A percentile compares a stretch with the other conserved stretches of the same genome.
Evolutionary conservation across 306 rosid species (phyloP).

Genomic region (Dalbergia cultrata): DNA sequence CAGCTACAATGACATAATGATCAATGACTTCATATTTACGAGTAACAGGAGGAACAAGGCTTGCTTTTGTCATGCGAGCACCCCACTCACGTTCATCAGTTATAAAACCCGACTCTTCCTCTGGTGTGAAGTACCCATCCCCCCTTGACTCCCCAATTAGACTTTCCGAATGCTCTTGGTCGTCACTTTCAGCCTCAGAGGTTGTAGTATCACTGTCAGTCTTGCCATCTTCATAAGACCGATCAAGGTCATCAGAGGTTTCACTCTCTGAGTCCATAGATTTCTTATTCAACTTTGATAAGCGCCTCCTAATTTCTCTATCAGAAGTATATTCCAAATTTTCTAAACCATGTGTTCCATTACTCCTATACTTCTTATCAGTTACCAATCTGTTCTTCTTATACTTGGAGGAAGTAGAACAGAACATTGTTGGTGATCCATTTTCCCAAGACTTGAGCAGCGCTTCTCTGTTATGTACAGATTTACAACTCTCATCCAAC

Average conservation of each 20-base stretch:
- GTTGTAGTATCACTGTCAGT: constrained; percentile 75
- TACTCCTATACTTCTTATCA: constrained; percentile 86
- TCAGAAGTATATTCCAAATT: constrained; percentile 82
- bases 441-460: constrained; percentile 68
- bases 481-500: constrained; percentile 76
- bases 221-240: constrained; percentile 81
- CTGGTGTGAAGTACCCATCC: constrained; percentile 60
- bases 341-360: constrained; percentile 73
- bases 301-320: constrained; percentile 83
- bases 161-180: constrained; percentile 61
- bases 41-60: constrained; percentile 99
- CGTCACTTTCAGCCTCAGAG: constrained; percentile 78
- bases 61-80: constrained; percentile 99
- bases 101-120: constrained; percentile 64
- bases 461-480: constrained; percentile 67
- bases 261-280: constrained; percentile 86
- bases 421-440: constrained; percentile 55
- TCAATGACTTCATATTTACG: constrained; percentile 95
- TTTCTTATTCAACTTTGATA: constrained; percentile 82
- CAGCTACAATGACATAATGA: constrained; percentile 83
- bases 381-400: constrained; percentile 72
- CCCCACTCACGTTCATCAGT: constrained; percentile 98
- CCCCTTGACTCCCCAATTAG: constrained; percentile 62
- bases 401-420: constrained; percentile 66
- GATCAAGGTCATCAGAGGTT: constrained; percentile 84